Evolutionary conservation across 345 rosid genomes (phyloP), one percentile per base, ranked within the genome.

Genomic region (Physaria fendleri): DNA sequence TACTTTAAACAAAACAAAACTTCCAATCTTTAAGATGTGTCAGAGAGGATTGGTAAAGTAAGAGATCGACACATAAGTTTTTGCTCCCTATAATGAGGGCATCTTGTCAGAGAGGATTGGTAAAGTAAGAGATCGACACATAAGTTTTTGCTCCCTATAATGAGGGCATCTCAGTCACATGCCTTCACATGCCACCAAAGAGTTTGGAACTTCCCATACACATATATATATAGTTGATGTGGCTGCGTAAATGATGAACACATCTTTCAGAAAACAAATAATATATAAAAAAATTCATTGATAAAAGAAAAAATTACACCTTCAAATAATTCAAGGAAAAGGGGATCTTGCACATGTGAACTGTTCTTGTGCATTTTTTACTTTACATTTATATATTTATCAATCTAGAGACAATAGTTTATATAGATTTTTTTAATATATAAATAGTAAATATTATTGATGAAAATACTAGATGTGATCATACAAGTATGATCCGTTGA

Each of bases 141-240:
- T 41, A 63, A 61, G 62, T 37, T 40, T 40, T 64, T 70, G 74
- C 65, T 70, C 69, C 74, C 74, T 56, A 48, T 48, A 48, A 70
- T 40, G 74, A 70, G 64, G 64, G 64, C 69, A 63, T 70, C 74
- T 70, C 40, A 70, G 64, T 48, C 74, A 70, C 74, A 63, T 70
- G 74, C 59, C 35, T 63, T 47, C 69, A 70, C 69, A 62, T 70
- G 74, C 52, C 28, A 57, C 74, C 69, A 56, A 54, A 69, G 68
- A 60, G 62, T 53, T n/a, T n/a, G n/a, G n/a, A n/a, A n/a, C n/a
- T n/a, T n/a, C n/a, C n/a, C n/a, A n/a, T n/a, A n/a, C 37, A 13
- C 62, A 44, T 37, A 30, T 34, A 59, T 29, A 58, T 20, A 41
- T 12, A 51, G n/a, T 52, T 4, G 23, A 6, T 62, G 38, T 54